A percentile compares a stretch with the other conserved stretches of the same genome.
Evolutionary conservation across 2,329 filamentous ascomycete species (phyloP).

Genomic region (Lasiodiplodia theobromae): DNA sequence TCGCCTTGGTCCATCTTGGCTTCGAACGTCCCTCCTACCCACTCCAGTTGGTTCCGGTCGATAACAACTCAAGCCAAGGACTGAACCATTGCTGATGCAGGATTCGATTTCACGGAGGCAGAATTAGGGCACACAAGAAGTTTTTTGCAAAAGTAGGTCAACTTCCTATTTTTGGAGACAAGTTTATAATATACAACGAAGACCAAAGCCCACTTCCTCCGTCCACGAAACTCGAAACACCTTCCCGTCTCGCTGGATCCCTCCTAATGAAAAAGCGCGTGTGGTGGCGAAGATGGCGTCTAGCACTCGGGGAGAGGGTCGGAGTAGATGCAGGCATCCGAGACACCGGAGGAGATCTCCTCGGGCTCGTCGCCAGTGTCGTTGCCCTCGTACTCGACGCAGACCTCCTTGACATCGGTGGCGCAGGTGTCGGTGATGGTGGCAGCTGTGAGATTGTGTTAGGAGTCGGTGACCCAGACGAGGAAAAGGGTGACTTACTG

Average conservation of each 20-base stretch:
- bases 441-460: slow-evolving; percentile 6
- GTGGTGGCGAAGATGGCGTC: not conserved
- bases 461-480: not conserved
- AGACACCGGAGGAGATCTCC: slow-evolving; percentile 41
- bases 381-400: slow-evolving; percentile 45
- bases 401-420: slow-evolving; percentile 45
- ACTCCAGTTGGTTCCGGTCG: no score
- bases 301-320: slow-evolving; percentile 30
- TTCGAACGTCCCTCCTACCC: not conserved
- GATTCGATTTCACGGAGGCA: no score
- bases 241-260: slow-evolving; percentile 10
- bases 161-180: slow-evolving; percentile 19
- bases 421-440: slow-evolving; percentile 33
- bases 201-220: slow-evolving; percentile 15
- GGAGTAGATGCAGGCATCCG: slow-evolving; percentile 42
- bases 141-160: slow-evolving; percentile 7
- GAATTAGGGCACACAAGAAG: no score
- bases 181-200: slow-evolving; percentile 22
- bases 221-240: slow-evolving; percentile 2
- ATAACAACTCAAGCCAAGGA: no score
- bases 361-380: slow-evolving; percentile 44
- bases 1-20: slow-evolving; percentile 5
- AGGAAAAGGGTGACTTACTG: slow-evolving; percentile 33
- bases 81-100: no score
- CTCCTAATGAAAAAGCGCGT: not conserved